A percentile compares a stretch with the other conserved stretches of the same genome.
Conservation (phyloP, 2,329 filamentous ascomycete species). For the Trichoderma guizhouense region DNA sequence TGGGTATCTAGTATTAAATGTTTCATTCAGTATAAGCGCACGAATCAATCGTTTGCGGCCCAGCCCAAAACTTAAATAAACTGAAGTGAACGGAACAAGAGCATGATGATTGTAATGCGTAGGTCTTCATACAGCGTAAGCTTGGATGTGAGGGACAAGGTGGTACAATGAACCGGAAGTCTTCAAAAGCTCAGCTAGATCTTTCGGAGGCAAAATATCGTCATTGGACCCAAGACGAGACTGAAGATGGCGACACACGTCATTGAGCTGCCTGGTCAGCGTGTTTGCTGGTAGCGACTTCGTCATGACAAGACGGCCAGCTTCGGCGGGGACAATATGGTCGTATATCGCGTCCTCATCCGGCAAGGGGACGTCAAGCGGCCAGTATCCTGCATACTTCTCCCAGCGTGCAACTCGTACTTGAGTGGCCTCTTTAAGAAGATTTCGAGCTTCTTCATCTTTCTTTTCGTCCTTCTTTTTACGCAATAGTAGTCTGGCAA, state of each 20-base stretch:
- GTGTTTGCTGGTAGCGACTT: neutral
- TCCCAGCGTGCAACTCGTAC: neutral
- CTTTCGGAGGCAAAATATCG: neutral
- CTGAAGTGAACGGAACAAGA: too few relatives aligned
- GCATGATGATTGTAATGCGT: too few relatives aligned
- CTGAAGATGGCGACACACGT: neutral
- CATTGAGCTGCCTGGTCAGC: neutral
- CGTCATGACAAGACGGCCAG: neutral
- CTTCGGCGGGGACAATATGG: neutral
- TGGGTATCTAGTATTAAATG: too few relatives aligned
- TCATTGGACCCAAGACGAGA: neutral
- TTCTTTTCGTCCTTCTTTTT: neutral
- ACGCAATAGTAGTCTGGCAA: neutral
- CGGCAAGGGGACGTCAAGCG: neutral
- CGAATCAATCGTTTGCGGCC: too few relatives aligned
- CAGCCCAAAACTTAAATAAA: too few relatives aligned
- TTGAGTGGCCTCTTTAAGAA: neutral
- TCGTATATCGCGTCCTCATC: neutral
- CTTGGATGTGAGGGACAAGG: too few relatives aligned
- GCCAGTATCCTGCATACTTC: neutral
- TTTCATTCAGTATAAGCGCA: too few relatives aligned
- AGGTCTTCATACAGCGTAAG: too few relatives aligned
- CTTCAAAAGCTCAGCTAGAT: neutral
- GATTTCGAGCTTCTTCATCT: neutral
- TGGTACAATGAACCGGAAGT: neutral